Evolutionary conservation across 164 flowering plant species (phyloP).

Genomic region (Dillenia suffruticosa): DNA sequence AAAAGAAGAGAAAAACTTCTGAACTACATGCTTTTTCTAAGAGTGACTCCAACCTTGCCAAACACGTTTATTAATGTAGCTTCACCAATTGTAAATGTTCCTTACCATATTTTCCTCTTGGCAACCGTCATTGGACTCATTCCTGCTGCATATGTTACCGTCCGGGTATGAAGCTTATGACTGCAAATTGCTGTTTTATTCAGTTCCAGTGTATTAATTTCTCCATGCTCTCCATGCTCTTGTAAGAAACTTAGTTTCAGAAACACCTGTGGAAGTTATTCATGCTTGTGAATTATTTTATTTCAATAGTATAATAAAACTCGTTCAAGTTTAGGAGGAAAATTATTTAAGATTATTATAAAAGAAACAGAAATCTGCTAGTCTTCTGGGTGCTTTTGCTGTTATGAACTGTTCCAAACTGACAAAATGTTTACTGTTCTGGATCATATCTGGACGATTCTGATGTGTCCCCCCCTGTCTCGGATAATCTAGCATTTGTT

Average conservation of each 20-base stretch:
- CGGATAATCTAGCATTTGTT: no score
- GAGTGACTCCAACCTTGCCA: constrained; percentile 94
- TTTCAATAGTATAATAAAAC: no score
- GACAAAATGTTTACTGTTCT: no score
- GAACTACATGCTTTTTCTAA: constrained; percentile 94
- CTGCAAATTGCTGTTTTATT: no score
- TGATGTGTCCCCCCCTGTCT: not conserved
- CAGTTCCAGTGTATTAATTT: not conserved
- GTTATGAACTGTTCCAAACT: no score
- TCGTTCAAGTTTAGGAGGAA: no score
- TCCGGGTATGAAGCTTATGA: constrained; percentile 47
- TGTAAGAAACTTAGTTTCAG: no score
- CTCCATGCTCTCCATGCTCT: not conserved
- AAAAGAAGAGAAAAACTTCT: constrained; percentile 63
- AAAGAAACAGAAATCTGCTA: no score
- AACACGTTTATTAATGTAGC: constrained; percentile 93
- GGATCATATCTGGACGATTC: not conserved
- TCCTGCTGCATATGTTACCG: constrained; percentile 95
- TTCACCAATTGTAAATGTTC: constrained; percentile 94
- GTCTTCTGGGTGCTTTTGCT: no score
- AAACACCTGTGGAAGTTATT: no score
- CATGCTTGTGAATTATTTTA: no score
- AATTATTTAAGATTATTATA: no score
- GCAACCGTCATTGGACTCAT: constrained; percentile 85
- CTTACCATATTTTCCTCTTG: constrained; percentile 79